Evolutionary conservation across 805 yeast genomes (phyloP), one percentile per base, ranked within the genome.

Genomic region (Candida krabiensis): DNA sequence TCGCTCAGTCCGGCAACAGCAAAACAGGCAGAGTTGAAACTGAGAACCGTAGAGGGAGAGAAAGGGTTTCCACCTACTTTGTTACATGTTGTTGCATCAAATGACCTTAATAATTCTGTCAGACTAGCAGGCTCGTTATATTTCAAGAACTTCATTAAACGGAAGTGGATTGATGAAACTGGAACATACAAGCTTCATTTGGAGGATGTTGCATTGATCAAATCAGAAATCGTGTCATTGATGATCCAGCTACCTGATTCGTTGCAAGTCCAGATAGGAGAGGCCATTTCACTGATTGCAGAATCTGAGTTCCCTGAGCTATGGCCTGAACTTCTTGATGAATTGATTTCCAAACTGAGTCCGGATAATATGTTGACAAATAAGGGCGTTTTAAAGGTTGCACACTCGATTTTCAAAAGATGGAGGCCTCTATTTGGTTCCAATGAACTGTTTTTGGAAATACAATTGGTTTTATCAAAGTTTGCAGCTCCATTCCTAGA

Each of bases 341-440:
- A 83, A 39, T 70, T 93, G 44, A 86, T 89, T 0, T 53, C 70
- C 1, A 81, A 80, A 55, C 69, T 93, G 32, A 75, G 83, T 2
- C 59, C 66, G 3, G 73, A 72, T n/a, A 88, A 87, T 55, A 77
- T 85, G 72, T 69, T 72, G 11, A 74, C 79, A 36, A 88, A 89
- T 60, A 85, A 82, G 51, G 96, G 96, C 37, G 90, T 95, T 4
- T 67, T 95, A 40, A 75, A 80, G 8, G 98, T 95, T 15, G 95
- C 97, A 4, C 99, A 93, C 61, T 86, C 96, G 1, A 91, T 93
- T 44, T 95, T 91, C 68, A 88, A 85, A 61, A 80, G 95, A 64
- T 93, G 99, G 99, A 77, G 99, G 56, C 96, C 97, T 1, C 69
- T 91, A 39, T 88, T 87, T 58, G 76, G 96, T 52, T 84, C 96